A percentile compares a stretch with the other conserved stretches of the same genome.
phyloP scores from a whole-genome alignment of 2,329 filamentous ascomycete genomes.

The Aureobasidium vineae region DNA sequence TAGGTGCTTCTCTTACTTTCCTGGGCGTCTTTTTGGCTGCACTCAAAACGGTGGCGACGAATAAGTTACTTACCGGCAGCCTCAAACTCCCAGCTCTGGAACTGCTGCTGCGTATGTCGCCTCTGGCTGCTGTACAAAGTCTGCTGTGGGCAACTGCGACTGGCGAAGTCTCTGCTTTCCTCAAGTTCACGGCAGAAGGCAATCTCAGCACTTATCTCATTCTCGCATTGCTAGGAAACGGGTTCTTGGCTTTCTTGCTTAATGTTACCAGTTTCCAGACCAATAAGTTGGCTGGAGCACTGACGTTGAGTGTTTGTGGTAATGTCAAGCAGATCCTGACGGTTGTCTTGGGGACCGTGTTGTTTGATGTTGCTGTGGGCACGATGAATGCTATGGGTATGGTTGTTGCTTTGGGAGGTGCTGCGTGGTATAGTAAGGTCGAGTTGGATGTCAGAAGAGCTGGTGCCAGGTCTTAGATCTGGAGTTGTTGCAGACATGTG shows the following conservation, averaged over 20 bases:
- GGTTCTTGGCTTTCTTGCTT: slow-evolving; percentile 38
- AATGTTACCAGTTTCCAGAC: slow-evolving; percentile 42
- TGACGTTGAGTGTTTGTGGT: slow-evolving; percentile 41
- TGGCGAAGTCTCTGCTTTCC: slow-evolving; percentile 47
- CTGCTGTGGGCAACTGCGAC: slow-evolving; percentile 52
- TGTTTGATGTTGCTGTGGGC: slow-evolving; percentile 39
- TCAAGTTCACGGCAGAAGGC: slow-evolving; percentile 30
- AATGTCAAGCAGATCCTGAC: slow-evolving; percentile 43
- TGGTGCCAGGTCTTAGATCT: neutral
- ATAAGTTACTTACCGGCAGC: slow-evolving; percentile 62
- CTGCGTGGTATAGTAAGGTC: slow-evolving; percentile 58
- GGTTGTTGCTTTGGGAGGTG: slow-evolving; percentile 55
- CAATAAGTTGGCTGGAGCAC: slow-evolving; percentile 42
- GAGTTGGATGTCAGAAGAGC: slow-evolving; percentile 52
- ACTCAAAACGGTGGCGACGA: slow-evolving; percentile 63
- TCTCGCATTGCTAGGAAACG: slow-evolving; percentile 36
- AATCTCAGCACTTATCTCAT: slow-evolving; percentile 31
- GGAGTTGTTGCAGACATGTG: neutral
- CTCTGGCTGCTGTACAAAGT: slow-evolving; percentile 58
- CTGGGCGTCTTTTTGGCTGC: slow-evolving; percentile 42
- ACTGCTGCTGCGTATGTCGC: slow-evolving; percentile 62
- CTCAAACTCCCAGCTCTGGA: slow-evolving; percentile 60
- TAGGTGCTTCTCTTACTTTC: slow-evolving; percentile 45
- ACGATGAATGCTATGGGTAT: slow-evolving; percentile 54
- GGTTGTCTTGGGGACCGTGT: slow-evolving; percentile 39